Base-by-base conservation (phyloP, 139 green algal genomes). In the Picochlorum sp. region DNA sequence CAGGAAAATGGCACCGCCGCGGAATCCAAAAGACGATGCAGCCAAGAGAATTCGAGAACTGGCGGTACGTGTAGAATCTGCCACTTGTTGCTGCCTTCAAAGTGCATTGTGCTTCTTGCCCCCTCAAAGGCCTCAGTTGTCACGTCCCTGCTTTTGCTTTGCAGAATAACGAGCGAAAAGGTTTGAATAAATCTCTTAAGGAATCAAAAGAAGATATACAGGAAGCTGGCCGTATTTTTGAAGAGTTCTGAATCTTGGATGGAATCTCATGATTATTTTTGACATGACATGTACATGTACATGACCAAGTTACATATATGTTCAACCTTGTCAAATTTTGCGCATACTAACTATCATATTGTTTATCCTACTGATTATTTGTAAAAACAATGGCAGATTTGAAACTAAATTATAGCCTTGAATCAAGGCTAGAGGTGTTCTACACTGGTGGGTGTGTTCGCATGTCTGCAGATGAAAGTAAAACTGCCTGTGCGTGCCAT, bases 151-250 rank as follows among this genome's bases (percentile, higher is more conserved):
- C n/a, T n/a, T n/a, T n/a, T n/a, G 7, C 39, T 47, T 16, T 47
- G 39, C 14, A 47, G 39, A 47, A 47, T 47, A 14, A n/a, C 12
- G 74, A 81, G 58, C 69, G 67, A 30, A 75, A 78, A 65, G 57
- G 73, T 43, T 62, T 65, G 29, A 20, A 41, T 39, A 76, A 79
- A 61, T 54, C 50, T 20, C 75, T 78, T 28, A 88, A 86, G 68
- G 86, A 93, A 55, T 79, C 80, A 6, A 57, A 71, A 0, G 83
- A 93, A 40, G 86, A 93, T 70, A 39, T 90, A 49, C 56, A 77
- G 36, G 86, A 94, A 45, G 89, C 81, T 44, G 74, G 89, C 36
- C 74, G 81, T 32, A 81, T 94, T 6, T 94, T 94, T 78, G 76
- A 74, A 20, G 79, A 89, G 52, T 94, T 94, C 54, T 94, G 33